These are phyloP conservation scores for Leishmania mexicana DNA, from an alignment of 208 protist genomes.

Conservation along the genomic window DNA sequence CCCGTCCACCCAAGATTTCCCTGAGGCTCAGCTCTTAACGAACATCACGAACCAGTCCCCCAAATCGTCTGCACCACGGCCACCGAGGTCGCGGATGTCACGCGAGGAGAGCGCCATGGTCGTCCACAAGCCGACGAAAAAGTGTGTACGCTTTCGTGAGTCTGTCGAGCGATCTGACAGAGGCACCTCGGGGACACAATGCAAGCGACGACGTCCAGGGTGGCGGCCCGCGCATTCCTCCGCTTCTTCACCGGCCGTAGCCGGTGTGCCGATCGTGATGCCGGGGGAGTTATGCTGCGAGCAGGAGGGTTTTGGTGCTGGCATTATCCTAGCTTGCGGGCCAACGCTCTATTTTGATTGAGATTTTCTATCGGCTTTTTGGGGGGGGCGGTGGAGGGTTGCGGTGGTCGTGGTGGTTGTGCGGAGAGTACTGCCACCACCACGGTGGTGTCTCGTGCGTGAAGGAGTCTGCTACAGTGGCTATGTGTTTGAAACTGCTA, in stretches of 20 bases:
- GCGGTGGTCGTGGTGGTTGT: not conserved
- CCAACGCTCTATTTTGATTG: constrained; percentile 69
- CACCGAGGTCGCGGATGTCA: not conserved
- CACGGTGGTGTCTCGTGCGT: not conserved
- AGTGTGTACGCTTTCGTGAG: constrained; percentile 15
- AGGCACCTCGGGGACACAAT: not conserved
- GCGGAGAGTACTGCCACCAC: not conserved
- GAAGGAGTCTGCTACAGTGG: constrained; percentile 1
- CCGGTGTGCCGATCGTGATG: constrained; percentile 12
- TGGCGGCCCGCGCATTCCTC: too few relatives aligned
- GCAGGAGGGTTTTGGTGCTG: constrained; percentile 38
- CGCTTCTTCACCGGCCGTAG: not conserved
- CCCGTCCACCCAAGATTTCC: too few relatives aligned
- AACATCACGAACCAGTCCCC: not conserved
- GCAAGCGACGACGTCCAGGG: not conserved
- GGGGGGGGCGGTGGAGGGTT: not conserved
- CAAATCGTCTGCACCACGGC: not conserved
- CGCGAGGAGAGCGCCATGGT: not conserved
- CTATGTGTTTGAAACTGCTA: constrained; percentile 13
- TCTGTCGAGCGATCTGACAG: not conserved
- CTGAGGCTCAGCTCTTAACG: not conserved
- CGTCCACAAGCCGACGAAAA: not conserved
- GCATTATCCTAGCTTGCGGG: constrained; percentile 66
- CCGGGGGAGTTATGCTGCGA: constrained; percentile 15
- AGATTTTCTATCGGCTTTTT: not conserved